Evolutionary conservation across 2,329 filamentous ascomycete species (phyloP).

Genomic region (Monosporascus sp.): DNA sequence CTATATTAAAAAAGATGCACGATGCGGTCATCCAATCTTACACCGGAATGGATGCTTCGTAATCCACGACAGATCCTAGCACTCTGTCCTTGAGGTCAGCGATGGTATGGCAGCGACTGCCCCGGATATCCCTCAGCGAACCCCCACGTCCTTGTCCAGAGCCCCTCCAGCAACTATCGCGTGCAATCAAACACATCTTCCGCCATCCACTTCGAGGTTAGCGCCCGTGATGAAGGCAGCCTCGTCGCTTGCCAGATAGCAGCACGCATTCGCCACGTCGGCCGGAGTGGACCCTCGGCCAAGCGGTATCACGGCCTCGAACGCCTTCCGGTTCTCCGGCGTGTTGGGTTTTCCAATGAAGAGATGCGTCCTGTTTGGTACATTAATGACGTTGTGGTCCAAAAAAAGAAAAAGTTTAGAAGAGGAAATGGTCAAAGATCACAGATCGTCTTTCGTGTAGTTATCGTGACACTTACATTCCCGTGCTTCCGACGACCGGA

Average conservation of each 20-base stretch:
- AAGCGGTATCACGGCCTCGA: constrained; percentile 49
- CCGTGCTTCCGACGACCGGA: constrained; percentile 62
- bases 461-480: constrained; percentile 36
- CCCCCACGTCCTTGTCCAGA: background rate
- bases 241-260: constrained; percentile 68
- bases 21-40: background rate
- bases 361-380: constrained; percentile 29
- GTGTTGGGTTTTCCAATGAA: constrained; percentile 61
- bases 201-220: constrained; percentile 54
- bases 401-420: too few relatives aligned
- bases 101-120: too few relatives aligned
- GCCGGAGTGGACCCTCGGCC: constrained; percentile 51
- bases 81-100: too few relatives aligned
- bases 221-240: constrained; percentile 66
- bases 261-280: constrained; percentile 66
- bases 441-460: too few relatives aligned
- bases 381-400: too few relatives aligned
- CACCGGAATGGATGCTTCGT: too few relatives aligned
- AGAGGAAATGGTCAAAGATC: too few relatives aligned
- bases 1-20: background rate
- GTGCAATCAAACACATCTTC: constrained; percentile 20
- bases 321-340: constrained; percentile 51
- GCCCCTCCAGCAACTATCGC: background rate
- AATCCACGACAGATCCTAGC: too few relatives aligned
- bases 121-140: too few relatives aligned